phyloP scores from a whole-genome alignment of 352 stramenopile genomes.

The Globisporangium cederbergense region DNA sequence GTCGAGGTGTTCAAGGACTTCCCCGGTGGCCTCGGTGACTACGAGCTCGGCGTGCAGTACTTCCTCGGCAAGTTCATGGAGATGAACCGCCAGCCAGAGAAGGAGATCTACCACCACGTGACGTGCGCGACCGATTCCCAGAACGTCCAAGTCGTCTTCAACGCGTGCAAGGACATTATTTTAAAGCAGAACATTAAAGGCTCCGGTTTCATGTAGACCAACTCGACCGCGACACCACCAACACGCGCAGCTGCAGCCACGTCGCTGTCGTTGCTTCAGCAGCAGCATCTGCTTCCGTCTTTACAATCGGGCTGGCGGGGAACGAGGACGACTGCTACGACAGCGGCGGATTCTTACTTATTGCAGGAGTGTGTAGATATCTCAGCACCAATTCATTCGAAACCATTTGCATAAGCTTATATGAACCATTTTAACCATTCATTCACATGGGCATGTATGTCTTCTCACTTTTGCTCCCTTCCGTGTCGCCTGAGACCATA shows the following conservation, averaged over 20 bases:
- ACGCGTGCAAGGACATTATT: conserved; percentile 96
- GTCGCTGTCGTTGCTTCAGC: neutral
- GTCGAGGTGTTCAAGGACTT: conserved; percentile 92
- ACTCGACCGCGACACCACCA: neutral
- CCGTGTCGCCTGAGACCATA: too few species aligned
- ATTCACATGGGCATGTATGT: neutral
- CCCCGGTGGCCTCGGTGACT: conserved; percentile 72
- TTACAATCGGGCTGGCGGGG: conserved; percentile 12
- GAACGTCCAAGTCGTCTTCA: conserved; percentile 96
- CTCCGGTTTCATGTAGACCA: conserved; percentile 82
- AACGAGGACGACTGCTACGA: neutral
- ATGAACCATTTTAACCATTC: conserved; percentile 8
- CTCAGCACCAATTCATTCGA: conserved; percentile 9
- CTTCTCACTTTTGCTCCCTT: too few species aligned
- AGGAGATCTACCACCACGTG: conserved; percentile 94
- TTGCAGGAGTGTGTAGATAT: conserved; percentile 18
- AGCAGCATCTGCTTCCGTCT: conserved; percentile 13
- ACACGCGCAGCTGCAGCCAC: neutral
- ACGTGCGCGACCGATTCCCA: conserved; percentile 97
- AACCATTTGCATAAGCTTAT: conserved; percentile 12
- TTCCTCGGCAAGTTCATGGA: conserved; percentile 94
- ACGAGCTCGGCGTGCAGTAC: conserved; percentile 87
- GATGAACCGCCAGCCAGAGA: conserved; percentile 89
- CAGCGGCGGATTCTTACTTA: conserved; percentile 1
- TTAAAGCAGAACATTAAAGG: conserved; percentile 92